Base-by-base conservation (phyloP, 2,329 filamentous ascomycete genomes). In the Trichoderma hamatum region DNA sequence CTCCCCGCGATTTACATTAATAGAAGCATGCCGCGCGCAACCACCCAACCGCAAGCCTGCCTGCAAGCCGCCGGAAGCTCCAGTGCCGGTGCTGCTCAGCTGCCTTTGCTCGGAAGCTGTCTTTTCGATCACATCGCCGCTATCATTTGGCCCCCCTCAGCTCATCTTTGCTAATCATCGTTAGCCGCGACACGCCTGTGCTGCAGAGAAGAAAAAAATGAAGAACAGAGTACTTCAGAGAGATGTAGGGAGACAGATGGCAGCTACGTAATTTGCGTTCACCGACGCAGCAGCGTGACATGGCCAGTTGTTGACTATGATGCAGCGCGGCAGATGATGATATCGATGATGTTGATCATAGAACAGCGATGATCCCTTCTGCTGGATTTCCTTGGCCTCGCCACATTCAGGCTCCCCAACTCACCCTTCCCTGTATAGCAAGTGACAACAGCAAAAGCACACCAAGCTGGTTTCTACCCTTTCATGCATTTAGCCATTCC, bases 1-100 rank as follows among this genome's bases (percentile, higher is more conserved):
- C 54, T 36, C 43, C 54, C 54, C 63, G 63, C 63, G 63, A 67
- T 67, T 67, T 58, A 34, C 63, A 67, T 67, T 59, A 51, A 67
- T 59, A 67, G 54, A 39, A 51, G 54, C 63, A 46, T 51, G 63
- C 63, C 30, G 63, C 56, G 39, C 54, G 63, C 54, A 59, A 51
- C 63, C 63, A 59, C 54, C 46, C 63, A 67, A 19, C 63, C 63
- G 54, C 54, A 67, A 67, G 54, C 63, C 51, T 43, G 54, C 54
- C 54, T 67, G 63, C 63, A 67, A 55, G 54, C 63, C 63, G 63
- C 63, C 63, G 63, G 63, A 43, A 67, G 54, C 63, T 46, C 13
- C 63, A 66, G 63, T 58, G 63, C 63, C 63, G 63, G 63, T 54
- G 26, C 52, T 54, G 63, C 51, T 59, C 63, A 67, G 54, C 54